phyloP scores from a whole-genome alignment of 2,329 filamentous ascomycete species.

The Xylariaceae sp. region DNA sequence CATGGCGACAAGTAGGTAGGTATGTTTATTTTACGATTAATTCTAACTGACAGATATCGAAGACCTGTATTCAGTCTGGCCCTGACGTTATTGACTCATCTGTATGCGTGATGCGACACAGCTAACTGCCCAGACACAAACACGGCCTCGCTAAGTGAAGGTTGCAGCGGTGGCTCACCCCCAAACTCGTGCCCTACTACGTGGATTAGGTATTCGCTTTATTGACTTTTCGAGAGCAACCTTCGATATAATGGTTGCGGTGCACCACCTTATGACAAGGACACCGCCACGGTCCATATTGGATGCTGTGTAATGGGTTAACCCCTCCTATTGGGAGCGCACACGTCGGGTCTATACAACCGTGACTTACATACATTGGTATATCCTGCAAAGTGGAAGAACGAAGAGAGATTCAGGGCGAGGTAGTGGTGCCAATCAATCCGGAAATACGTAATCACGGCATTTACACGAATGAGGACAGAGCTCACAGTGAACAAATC shows the following conservation, averaged over 20 bases:
- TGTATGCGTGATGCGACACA: not conserved
- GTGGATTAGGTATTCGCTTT: slow-evolving; percentile 2
- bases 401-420: not conserved
- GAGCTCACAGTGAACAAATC: not conserved
- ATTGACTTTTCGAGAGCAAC: not conserved
- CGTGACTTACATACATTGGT: not conserved
- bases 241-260: not conserved
- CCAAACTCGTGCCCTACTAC: not conserved
- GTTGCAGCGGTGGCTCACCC: not conserved
- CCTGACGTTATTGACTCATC: not conserved
- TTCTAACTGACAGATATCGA: not conserved
- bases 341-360: slow-evolving; percentile 5
- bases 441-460: not conserved
- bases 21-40: not conserved
- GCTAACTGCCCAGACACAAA: not conserved
- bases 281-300: not conserved
- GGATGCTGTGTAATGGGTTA: not conserved
- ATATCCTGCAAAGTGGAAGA: not conserved
- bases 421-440: not conserved
- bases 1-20: not conserved
- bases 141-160: not conserved
- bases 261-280: slow-evolving; percentile 3
- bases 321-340: not conserved
- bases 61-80: not conserved
- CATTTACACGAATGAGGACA: not conserved